Percentiles rank a stretch among this genome's conserved stretches.
phyloP scores from a whole-genome alignment of 129 eudicot genomes.

The Gnaphalium uliginosum region DNA sequence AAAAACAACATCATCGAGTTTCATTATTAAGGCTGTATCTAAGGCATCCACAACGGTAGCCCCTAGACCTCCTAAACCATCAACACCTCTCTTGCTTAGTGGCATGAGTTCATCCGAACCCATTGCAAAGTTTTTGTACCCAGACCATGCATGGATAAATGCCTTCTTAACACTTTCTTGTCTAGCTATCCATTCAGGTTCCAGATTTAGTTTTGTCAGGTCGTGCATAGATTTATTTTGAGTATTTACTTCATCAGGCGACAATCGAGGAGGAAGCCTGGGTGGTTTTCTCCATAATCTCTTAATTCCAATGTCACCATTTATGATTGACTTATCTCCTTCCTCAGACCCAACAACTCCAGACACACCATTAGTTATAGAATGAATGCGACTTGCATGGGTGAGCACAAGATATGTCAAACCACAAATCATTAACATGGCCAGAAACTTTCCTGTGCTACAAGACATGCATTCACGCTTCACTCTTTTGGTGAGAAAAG shows the following conservation, averaged over 20 bases:
- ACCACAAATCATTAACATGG: slow-evolving; percentile 66
- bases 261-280: slow-evolving; percentile 78
- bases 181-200: slow-evolving; percentile 51
- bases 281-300: slow-evolving; percentile 76
- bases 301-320: slow-evolving; percentile 50
- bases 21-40: slow-evolving; percentile 98
- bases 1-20: slow-evolving; percentile 60
- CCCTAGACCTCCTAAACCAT: slow-evolving; percentile 97
- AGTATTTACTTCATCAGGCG: slow-evolving; percentile 65
- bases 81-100: slow-evolving; percentile 65
- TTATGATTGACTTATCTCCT: slow-evolving; percentile 38
- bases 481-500: slow-evolving; percentile 53
- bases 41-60: slow-evolving; percentile 93
- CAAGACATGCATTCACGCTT: slow-evolving; percentile 58
- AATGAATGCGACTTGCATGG: slow-evolving; percentile 45
- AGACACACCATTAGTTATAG: slow-evolving; percentile 42
- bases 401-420: slow-evolving; percentile 64
- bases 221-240: slow-evolving; percentile 39
- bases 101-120: slow-evolving; percentile 98
- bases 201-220: slow-evolving; percentile 32
- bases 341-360: slow-evolving; percentile 37
- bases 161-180: slow-evolving; percentile 71
- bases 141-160: slow-evolving; percentile 91
- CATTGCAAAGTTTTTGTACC: slow-evolving; percentile 78
- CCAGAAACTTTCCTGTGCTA: slow-evolving; percentile 82